Base-by-base conservation (phyloP, 441 rosid genomes). In the Euphorbia schlechtendalii region DNA sequence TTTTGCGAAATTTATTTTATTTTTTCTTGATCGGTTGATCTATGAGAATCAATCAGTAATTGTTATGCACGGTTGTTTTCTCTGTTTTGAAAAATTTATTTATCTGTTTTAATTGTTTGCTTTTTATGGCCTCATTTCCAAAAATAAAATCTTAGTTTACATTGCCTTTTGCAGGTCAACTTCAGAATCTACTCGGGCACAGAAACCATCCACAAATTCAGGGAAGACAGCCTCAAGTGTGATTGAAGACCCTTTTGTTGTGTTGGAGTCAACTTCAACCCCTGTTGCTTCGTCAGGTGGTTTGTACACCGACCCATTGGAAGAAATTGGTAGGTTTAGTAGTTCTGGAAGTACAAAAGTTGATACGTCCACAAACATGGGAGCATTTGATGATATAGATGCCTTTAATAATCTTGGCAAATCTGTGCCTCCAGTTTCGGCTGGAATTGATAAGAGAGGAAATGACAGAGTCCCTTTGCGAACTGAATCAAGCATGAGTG, bases 221-320 rank as follows among this genome's bases (percentile, higher is more conserved):
- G 78, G 74, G 61, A 80, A 78, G 74, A 48, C 76, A 18, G 64
- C 78, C 30, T 73, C 96, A 62, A 70, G 64, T 72, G 59, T 65
- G 65, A 77, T 75, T 69, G 90, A 88, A 63, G 85, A 90, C 54
- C 92, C 96, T 21, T 85, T 90, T 87, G 88, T 67, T 45, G 83
- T 82, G 52, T 68, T 83, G 51, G 87, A 77, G 71, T 79, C 97
- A 74, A 77, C 75, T 41, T 75, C 95, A 68, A 65, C 64, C 53
- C 82, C 77, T 65, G 69, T 64, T 41, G 72, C 80, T 60, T 65
- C 88, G 36, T 73, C 87, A 34, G 70, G 85, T 3, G 85, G 76
- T 66, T 74, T 78, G 70, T 81, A 81, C 65, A 49, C 73, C 5
- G 87, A 88, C 67, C 87, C 87, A 24, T 73, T 78, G 71, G 87